Evolutionary conservation across 2,329 filamentous ascomycete species (phyloP), one percentile per base, ranked within the genome.

Genomic region (Lasiodiplodia gonubiensis): DNA sequence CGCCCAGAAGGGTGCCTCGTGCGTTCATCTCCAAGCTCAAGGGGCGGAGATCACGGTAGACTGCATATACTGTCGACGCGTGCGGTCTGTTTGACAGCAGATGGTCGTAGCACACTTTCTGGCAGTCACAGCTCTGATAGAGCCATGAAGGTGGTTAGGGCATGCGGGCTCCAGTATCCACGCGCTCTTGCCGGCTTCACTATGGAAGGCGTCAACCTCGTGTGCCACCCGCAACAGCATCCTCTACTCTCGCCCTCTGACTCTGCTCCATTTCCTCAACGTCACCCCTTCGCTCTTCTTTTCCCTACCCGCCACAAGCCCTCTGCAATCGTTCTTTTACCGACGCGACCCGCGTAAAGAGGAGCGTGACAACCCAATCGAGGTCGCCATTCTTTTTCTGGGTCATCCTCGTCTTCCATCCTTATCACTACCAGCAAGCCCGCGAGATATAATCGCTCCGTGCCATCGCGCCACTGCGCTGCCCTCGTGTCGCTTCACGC

Each of bases 381-480:
- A 67, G 16, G 54, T 27, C 48, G 65, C 65, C 54, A 67, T 67
- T 67, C 64, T 67, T 67, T 66, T 57, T 66, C 35, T 35, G 25
- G 23, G 37, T 51, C 52, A 66, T 66, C 53, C 52, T 66, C 64
- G 46, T 66, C 64, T 63, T 16, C 46, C 30, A 63, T 63, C 46
- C 30, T 63, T 63, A 63, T 27, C 25, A 8, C 42, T 46, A 14
- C 18, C 59, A 35, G n/a, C 42, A 37, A 49, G 57, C 16, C 57
- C 18, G 21, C 35, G 2, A n/a, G 25, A 30, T n/a, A 23, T 10
- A 21, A 11, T n/a, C 18, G n/a, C 10, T 14, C 14, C 39, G 18
- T 46, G 59, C 59, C 25, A 6, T 30, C 4, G 30, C 18, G 42
- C 46, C n/a, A 30, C 14, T 14, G 39, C 27, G 59, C 59, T 51